Evolutionary conservation across 371 early-diverging fungal genomes (phyloP).

Genomic region (Batkoa obscura): DNA sequence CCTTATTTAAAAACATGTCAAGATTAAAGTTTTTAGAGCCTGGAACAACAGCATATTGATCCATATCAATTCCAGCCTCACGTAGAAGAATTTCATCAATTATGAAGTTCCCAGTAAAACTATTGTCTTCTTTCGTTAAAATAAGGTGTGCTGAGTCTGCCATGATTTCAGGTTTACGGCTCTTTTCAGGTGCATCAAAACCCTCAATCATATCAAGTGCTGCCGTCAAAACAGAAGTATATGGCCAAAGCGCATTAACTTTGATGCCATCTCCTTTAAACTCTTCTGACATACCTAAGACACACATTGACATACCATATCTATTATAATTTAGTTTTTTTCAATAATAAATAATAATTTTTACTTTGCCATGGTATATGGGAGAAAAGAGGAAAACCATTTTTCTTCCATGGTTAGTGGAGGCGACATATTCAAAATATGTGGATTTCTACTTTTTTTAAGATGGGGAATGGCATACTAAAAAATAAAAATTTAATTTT

Average conservation of each 20-base stretch:
- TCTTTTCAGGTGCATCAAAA: no score
- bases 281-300: conserved; percentile 52
- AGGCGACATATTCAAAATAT: conserved; percentile 51
- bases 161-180: conserved; percentile 45
- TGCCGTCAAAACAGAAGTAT: conserved; percentile 48
- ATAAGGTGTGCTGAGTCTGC: conserved; percentile 58
- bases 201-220: conserved; percentile 34
- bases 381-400: conserved; percentile 48
- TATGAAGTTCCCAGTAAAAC: conserved; percentile 47
- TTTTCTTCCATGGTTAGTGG: conserved; percentile 38
- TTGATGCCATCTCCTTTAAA: conserved; percentile 37
- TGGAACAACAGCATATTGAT: conserved; percentile 26
- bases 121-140: conserved; percentile 21
- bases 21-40: no score
- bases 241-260: conserved; percentile 67
- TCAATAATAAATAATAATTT: conserved; percentile 2
- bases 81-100: conserved; percentile 55
- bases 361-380: conserved; percentile 57
- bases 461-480: conserved; percentile 39
- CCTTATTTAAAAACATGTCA: no score
- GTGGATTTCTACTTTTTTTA: conserved; percentile 26
- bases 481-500: neutral
- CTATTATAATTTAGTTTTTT: conserved; percentile 7
- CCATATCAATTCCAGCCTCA: conserved; percentile 41
- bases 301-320: conserved; percentile 45